Percentiles rank a stretch among this genome's conserved stretches.
phyloP scores from a whole-genome alignment of 768 basidiomycete species.

The Dendrothele bispora region DNA sequence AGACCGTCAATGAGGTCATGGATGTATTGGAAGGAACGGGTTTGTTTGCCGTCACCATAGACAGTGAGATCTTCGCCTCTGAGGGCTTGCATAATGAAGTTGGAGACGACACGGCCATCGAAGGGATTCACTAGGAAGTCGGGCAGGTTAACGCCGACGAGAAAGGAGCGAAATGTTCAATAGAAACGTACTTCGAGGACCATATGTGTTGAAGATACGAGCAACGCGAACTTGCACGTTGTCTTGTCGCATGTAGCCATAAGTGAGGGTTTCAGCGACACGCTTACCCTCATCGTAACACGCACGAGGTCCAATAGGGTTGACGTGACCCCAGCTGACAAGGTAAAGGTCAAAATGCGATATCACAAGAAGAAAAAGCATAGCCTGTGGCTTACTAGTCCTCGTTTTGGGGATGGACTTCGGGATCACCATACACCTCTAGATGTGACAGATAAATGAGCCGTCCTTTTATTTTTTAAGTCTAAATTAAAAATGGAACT shows the following conservation, averaged over 20 bases:
- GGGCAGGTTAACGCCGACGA: background rate
- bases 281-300: slow-evolving; percentile 99
- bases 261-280: slow-evolving; percentile 96
- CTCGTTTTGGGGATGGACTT: slow-evolving; percentile 95
- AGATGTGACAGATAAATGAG: slow-evolving; percentile 10
- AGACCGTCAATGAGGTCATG: slow-evolving; percentile 96
- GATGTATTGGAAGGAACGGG: slow-evolving; percentile 96
- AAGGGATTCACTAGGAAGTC: slow-evolving; percentile 79
- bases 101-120: slow-evolving; percentile 97
- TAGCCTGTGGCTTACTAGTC: slow-evolving; percentile 82
- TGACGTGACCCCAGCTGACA: slow-evolving; percentile 93
- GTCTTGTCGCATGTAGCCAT: slow-evolving; percentile 94
- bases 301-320: slow-evolving; percentile 97
- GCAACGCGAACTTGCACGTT: slow-evolving; percentile 95
- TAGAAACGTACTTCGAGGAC: slow-evolving; percentile 71
- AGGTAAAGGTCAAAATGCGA: slow-evolving; percentile 13
- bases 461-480: background rate
- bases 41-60: slow-evolving; percentile 91
- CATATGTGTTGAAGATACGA: slow-evolving; percentile 98
- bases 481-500: slow-evolving; percentile 17
- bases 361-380: background rate
- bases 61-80: slow-evolving; percentile 97
- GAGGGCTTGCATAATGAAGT: slow-evolving; percentile 97
- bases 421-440: slow-evolving; percentile 99
- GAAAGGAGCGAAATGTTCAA: background rate